Evolutionary conservation across 768 basidiomycete species (phyloP).

Genomic region (Aureoboletus auriporus): DNA sequence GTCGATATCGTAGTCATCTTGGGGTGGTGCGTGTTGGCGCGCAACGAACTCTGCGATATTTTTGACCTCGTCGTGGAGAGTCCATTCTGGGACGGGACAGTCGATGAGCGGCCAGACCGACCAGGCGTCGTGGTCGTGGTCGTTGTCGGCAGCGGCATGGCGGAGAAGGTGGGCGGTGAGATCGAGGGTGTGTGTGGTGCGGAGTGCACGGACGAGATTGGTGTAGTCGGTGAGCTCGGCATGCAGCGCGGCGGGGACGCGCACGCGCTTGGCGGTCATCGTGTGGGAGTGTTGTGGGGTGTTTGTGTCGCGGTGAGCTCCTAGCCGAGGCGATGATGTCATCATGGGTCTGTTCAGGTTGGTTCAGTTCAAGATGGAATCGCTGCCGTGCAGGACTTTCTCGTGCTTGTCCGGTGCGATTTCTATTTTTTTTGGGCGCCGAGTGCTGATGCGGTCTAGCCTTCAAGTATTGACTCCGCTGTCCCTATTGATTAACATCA

Average conservation of each 20-base stretch:
- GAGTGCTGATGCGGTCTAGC: constrained; percentile 26
- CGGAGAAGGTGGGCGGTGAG: constrained; percentile 47
- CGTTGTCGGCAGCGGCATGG: constrained; percentile 12
- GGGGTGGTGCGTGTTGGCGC: constrained; percentile 7
- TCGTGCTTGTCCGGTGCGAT: constrained; percentile 55
- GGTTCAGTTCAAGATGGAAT: constrained; percentile 39
- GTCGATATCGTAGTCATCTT: constrained; percentile 20
- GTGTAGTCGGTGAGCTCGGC: constrained; percentile 65
- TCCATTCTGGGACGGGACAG: constrained; percentile 65
- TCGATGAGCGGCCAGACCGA: constrained; percentile 78
- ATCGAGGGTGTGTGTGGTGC: constrained; percentile 53
- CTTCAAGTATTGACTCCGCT: constrained; percentile 88
- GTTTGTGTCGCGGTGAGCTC: constrained; percentile 2
- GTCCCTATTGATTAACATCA: constrained; percentile 77
- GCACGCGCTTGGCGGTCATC: constrained; percentile 25
- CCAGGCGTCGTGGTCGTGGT: constrained; percentile 49
- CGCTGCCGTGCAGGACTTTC: constrained; percentile 59
- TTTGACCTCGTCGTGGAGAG: constrained; percentile 63
- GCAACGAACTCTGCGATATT: constrained; percentile 40
- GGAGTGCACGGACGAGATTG: constrained; percentile 57
- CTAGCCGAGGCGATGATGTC: constrained; percentile 12
- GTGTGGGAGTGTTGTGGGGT: constrained; percentile 1
- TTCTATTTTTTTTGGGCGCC: neutral
- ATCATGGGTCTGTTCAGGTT: neutral
- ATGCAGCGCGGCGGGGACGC: constrained; percentile 53